Conservation (phyloP, 345 rosid species). For the Cardamine occulta region DNA sequence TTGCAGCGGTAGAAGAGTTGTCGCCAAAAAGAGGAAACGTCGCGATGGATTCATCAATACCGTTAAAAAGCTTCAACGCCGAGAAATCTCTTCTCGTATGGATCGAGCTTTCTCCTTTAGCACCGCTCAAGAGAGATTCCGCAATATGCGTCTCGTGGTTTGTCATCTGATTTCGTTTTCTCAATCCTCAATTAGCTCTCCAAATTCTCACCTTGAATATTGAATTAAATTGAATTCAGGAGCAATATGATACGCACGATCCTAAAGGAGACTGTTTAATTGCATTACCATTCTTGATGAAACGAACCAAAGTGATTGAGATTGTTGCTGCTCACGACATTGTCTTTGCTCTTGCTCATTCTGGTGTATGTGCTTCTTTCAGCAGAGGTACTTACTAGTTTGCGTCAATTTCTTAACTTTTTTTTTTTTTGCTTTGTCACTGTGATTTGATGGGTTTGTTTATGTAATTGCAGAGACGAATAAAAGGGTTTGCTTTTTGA, state of each 20-base stretch:
- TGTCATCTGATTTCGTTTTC: neutral
- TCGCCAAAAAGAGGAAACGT: slow-evolving; percentile 62
- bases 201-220: neutral
- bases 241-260: slow-evolving; percentile 88
- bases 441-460: slow-evolving; percentile 49
- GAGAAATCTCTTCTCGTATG: slow-evolving; percentile 74
- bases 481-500: slow-evolving; percentile 75
- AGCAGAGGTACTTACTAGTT: slow-evolving; percentile 61
- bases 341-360: slow-evolving; percentile 84
- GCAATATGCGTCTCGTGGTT: slow-evolving; percentile 75
- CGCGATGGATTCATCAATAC: slow-evolving; percentile 67
- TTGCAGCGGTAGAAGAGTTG: slow-evolving; percentile 59
- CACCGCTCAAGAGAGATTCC: slow-evolving; percentile 85
- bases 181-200: neutral
- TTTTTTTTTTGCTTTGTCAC: neutral
- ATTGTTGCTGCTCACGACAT: slow-evolving; percentile 88
- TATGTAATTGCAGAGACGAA: slow-evolving; percentile 61
- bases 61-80: slow-evolving; percentile 83
- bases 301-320: slow-evolving; percentile 82
- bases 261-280: slow-evolving; percentile 71
- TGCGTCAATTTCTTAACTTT: neutral
- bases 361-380: slow-evolving; percentile 91
- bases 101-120: slow-evolving; percentile 80
- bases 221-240: slow-evolving; percentile 47
- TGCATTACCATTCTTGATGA: slow-evolving; percentile 74